A percentile compares a stretch with the other conserved stretches of the same genome.
These are phyloP conservation scores for Salinomyces thailandicus DNA, from an alignment of 2,329 filamentous ascomycete species.

Conservation along the genomic window DNA sequence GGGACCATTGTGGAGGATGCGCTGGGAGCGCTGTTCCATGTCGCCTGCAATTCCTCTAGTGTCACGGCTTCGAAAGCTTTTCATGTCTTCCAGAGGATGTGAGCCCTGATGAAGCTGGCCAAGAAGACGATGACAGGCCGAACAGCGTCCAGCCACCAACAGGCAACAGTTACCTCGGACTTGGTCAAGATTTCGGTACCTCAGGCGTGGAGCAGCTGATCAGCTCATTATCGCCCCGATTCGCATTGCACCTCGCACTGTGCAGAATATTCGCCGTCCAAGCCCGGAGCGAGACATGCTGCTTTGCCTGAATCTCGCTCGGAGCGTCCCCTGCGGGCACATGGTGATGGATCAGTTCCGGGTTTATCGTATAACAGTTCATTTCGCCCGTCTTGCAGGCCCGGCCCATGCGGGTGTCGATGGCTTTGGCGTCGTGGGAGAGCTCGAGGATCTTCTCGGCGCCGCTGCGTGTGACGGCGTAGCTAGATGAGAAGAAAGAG, in stretches of 20 bases:
- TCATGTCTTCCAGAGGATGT: no score
- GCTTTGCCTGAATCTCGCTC: conserved; percentile 16
- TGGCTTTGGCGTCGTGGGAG: conserved; percentile 23
- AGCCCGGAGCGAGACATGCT: background rate
- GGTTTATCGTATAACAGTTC: conserved; percentile 29
- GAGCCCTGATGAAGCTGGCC: no score
- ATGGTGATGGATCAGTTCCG: conserved; percentile 29
- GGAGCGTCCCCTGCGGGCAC: conserved; percentile 21
- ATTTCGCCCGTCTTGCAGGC: conserved; percentile 23
- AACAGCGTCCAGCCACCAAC: no score
- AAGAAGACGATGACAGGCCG: no score
- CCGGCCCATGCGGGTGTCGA: conserved; percentile 26
- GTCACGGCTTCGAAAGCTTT: no score
- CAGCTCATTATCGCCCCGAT: background rate
- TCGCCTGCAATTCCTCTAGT: no score
- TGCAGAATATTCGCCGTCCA: background rate
- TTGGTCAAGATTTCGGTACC: no score
- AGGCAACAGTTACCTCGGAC: no score
- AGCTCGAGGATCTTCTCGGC: conserved; percentile 26
- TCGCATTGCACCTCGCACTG: background rate
- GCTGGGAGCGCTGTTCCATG: no score
- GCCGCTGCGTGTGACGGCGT: conserved; percentile 20
- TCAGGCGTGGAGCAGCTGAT: background rate
- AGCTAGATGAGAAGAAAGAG: no score
- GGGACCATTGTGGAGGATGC: no score